Conservation (phyloP, 2,329 filamentous ascomycete species). For the Fusarium anguioides region DNA sequence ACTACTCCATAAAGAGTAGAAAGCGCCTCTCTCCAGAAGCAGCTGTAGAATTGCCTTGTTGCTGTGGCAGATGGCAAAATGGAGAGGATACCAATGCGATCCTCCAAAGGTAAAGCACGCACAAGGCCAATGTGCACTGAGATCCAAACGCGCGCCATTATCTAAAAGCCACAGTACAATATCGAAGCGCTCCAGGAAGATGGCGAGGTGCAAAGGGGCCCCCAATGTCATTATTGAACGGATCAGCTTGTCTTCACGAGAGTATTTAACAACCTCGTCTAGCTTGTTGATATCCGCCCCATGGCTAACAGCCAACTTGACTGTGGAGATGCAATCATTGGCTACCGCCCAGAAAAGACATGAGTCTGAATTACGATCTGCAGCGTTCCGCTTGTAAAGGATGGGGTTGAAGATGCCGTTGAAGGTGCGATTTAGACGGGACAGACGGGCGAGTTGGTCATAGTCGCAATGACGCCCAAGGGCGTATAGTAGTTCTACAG, state of each 20-base stretch:
- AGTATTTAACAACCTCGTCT: background rate
- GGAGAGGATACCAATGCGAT: background rate
- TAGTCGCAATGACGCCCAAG: background rate
- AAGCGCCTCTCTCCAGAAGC: background rate
- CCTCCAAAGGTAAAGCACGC: background rate
- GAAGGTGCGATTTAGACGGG: background rate
- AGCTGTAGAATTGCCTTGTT: background rate
- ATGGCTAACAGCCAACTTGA: background rate
- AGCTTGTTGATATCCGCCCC: background rate
- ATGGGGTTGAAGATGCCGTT: background rate
- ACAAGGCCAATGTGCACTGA: background rate
- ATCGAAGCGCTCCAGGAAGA: background rate
- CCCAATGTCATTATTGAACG: background rate
- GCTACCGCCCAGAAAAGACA: background rate
- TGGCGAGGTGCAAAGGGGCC: background rate
- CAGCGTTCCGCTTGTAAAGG: background rate
- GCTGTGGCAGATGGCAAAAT: background rate
- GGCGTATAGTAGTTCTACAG: background rate
- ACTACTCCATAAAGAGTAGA: background rate
- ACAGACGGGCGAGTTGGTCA: background rate
- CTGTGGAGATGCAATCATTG: background rate
- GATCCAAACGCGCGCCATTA: background rate
- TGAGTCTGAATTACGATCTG: background rate
- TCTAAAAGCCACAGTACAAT: background rate
- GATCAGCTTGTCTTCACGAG: background rate